Conservation (phyloP, 257 asterid genomes). For the Scutellaria barbata region DNA sequence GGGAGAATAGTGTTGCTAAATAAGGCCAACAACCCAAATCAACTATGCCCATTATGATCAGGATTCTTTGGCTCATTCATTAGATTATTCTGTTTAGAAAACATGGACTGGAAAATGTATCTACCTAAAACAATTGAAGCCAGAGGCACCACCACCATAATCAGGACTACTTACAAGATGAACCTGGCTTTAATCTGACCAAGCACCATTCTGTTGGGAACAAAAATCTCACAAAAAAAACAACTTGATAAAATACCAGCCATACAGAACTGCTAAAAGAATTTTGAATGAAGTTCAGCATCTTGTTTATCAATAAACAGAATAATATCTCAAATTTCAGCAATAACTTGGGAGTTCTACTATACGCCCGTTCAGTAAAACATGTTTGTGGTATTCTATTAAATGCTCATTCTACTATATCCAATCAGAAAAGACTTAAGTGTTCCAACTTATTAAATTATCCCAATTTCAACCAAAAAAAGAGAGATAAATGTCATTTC, state of each 20-base stretch:
- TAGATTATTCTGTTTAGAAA: background rate
- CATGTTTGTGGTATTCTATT: too few relatives aligned
- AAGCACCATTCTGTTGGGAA: background rate
- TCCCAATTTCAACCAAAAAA: background rate
- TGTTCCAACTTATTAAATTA: background rate
- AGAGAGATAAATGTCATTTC: background rate
- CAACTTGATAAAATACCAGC: background rate
- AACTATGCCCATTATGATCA: background rate
- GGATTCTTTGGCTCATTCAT: background rate
- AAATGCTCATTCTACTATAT: background rate
- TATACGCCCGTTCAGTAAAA: background rate
- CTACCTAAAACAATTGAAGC: background rate
- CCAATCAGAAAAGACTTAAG: background rate
- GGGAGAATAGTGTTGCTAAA: background rate
- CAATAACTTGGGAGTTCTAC: background rate
- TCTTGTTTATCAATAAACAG: constrained; percentile 10
- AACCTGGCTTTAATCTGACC: background rate
- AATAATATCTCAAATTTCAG: background rate
- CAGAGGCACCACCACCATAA: background rate
- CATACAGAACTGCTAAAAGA: background rate
- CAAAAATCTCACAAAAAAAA: background rate
- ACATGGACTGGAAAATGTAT: background rate
- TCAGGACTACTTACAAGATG: constrained; percentile 7
- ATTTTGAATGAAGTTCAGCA: background rate
- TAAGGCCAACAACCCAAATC: background rate